Evolutionary conservation across 805 yeast species (phyloP).

Genomic region (Jamesozyma jinghongensis): DNA sequence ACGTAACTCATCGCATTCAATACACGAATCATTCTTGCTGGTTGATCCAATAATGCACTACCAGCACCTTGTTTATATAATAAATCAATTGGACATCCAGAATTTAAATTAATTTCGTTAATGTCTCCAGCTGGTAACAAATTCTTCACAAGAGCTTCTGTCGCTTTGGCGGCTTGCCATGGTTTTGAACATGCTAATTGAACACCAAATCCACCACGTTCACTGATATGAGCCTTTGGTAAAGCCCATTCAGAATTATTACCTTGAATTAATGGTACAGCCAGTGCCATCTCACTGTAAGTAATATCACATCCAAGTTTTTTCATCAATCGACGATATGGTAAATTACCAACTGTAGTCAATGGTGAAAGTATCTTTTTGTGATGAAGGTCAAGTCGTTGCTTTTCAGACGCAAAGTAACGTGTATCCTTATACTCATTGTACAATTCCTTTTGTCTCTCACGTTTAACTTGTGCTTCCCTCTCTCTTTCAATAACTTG

Average conservation of each 20-base stretch:
- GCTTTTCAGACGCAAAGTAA: conserved; percentile 74
- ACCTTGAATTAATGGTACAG: conserved; percentile 81
- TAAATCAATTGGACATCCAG: conserved; percentile 97
- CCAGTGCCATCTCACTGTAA: conserved; percentile 90
- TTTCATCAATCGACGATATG: conserved; percentile 88
- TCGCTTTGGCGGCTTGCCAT: conserved; percentile 89
- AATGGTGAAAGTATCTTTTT: conserved; percentile 91
- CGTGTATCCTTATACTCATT: conserved; percentile 62
- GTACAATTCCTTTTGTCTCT: conserved; percentile 25
- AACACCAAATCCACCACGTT: conserved; percentile 83
- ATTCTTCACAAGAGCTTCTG: conserved; percentile 46
- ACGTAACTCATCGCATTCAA: conserved; percentile 82
- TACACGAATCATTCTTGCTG: conserved; percentile 68
- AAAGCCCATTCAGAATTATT: conserved; percentile 95
- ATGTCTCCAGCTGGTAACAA: conserved; percentile 41
- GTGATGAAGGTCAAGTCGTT: conserved; percentile 50
- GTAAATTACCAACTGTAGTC: conserved; percentile 95
- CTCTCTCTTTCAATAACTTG: conserved; percentile 20
- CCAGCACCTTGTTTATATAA: conserved; percentile 95
- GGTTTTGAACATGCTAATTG: conserved; percentile 88
- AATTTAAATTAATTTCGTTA: conserved; percentile 82
- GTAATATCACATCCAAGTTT: conserved; percentile 87
- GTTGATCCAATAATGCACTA: conserved; percentile 83
- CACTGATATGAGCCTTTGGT: conserved; percentile 76
- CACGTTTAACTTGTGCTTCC: conserved; percentile 27